Evolutionary conservation across 306 rosid species (phyloP).

Genomic region (Cucumis cinereus): DNA sequence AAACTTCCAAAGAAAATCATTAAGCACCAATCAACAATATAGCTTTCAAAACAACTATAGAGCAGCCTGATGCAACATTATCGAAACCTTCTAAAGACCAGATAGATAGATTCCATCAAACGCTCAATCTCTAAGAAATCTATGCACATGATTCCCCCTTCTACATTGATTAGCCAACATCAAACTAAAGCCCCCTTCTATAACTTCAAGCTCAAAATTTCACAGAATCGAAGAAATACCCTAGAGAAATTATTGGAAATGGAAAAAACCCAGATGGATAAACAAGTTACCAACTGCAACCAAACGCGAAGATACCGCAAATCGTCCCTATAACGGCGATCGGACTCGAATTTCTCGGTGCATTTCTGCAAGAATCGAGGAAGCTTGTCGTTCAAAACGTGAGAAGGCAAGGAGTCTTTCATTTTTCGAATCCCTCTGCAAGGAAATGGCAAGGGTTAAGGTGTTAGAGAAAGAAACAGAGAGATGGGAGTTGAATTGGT

Average conservation of each 20-base stretch:
- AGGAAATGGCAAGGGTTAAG: slow-evolving; percentile 7
- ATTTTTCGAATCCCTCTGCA: slow-evolving; percentile 70
- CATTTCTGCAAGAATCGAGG: slow-evolving; percentile 67
- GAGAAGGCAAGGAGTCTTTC: slow-evolving; percentile 48
- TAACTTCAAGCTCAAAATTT: background rate
- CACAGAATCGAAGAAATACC: background rate
- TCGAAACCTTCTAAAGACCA: too few relatives aligned
- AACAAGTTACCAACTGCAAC: slow-evolving; percentile 66
- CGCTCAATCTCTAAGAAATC: too few relatives aligned
- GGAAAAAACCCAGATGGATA: background rate
- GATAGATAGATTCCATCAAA: too few relatives aligned
- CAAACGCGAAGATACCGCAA: slow-evolving; percentile 80
- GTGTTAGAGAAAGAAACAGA: background rate
- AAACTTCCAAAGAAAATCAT: too few relatives aligned
- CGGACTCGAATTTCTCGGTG: slow-evolving; percentile 53
- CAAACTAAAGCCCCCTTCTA: background rate
- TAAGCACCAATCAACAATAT: too few relatives aligned
- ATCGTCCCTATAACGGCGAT: slow-evolving; percentile 70
- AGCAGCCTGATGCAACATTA: too few relatives aligned
- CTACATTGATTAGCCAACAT: background rate
- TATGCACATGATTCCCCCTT: too few relatives aligned
- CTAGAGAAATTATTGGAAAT: background rate
- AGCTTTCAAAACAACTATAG: too few relatives aligned
- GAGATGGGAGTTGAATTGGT: background rate
- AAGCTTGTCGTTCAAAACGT: slow-evolving; percentile 52